Conservation (phyloP, 2,329 filamentous ascomycete species). For the Sordariomycetes sp. region DNA sequence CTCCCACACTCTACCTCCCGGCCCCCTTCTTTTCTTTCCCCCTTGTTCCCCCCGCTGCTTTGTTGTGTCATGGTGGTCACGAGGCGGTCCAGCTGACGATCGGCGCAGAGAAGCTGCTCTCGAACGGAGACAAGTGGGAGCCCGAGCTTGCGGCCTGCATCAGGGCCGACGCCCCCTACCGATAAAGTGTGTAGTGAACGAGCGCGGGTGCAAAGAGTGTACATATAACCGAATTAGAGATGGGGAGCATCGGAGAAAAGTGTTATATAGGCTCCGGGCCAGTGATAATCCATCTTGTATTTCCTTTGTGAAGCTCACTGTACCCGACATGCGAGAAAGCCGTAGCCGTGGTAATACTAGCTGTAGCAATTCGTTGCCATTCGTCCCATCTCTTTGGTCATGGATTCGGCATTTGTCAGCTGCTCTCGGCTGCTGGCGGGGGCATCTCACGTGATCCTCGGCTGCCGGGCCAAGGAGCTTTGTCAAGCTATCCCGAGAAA, state of each 20-base stretch:
- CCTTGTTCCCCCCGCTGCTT: not conserved
- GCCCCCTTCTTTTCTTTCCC: not conserved
- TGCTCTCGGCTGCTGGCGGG: not conserved
- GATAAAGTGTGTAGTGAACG: constrained; percentile 34
- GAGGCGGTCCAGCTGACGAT: constrained; percentile 10
- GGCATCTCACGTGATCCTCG: not conserved
- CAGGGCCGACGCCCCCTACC: constrained; percentile 84
- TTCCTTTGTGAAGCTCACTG: not conserved
- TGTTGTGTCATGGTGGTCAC: not conserved
- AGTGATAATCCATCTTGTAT: not conserved
- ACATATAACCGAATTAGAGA: constrained; percentile 2
- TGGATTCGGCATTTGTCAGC: not conserved
- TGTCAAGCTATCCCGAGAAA: constrained; percentile 5
- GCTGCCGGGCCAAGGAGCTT: constrained; percentile 2
- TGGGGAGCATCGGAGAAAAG: not conserved
- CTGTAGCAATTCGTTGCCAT: not conserved
- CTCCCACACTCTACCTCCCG: too few species aligned
- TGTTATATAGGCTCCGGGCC: not conserved
- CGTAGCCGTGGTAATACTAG: not conserved
- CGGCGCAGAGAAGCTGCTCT: constrained; percentile 58
- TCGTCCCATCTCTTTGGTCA: not conserved
- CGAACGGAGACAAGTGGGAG: constrained; percentile 95
- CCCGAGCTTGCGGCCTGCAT: constrained; percentile 87
- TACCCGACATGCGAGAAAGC: not conserved
- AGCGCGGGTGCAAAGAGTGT: not conserved